phyloP scores from a whole-genome alignment of 805 yeast species.

The Spathaspora gorwiae region DNA sequence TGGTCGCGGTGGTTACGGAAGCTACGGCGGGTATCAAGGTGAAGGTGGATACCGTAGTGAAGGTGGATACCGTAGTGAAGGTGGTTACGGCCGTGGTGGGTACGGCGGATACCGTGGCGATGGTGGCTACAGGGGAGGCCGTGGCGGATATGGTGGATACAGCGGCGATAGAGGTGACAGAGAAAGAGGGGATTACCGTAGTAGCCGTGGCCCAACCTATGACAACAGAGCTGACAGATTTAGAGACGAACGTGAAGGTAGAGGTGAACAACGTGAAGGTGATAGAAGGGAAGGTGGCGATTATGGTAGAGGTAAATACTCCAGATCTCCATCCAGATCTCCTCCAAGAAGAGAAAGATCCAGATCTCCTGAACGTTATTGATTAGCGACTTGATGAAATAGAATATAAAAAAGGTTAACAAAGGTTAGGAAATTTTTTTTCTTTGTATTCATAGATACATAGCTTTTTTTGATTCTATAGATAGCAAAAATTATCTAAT shows the following conservation, averaged over 20 bases:
- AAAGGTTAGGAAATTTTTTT: too few species aligned
- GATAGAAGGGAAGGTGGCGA: slow-evolving; percentile 17
- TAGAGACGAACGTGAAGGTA: slow-evolving; percentile 12
- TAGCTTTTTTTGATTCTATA: too few species aligned
- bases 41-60: slow-evolving; percentile 17
- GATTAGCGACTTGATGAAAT: background rate
- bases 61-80: slow-evolving; percentile 17
- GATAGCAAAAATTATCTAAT: too few species aligned
- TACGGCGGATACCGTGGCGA: slow-evolving; percentile 9
- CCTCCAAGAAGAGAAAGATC: slow-evolving; percentile 35
- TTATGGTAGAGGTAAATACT: slow-evolving; percentile 8
- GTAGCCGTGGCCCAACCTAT: slow-evolving; percentile 14
- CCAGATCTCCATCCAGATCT: slow-evolving; percentile 19
- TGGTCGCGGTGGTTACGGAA: slow-evolving; percentile 17
- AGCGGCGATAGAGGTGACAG: slow-evolving; percentile 6
- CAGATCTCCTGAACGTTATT: slow-evolving; percentile 33
- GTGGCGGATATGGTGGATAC: slow-evolving; percentile 8
- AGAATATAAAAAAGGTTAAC: background rate
- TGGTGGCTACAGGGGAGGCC: slow-evolving; percentile 8
- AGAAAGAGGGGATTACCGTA: slow-evolving; percentile 3
- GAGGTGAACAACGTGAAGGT: slow-evolving; percentile 8
- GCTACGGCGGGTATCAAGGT: slow-evolving; percentile 14
- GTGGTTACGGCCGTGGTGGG: slow-evolving; percentile 13
- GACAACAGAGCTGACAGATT: slow-evolving; percentile 14
- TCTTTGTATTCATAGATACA: too few species aligned